Conservation (phyloP, 345 rosid genomes). For the Salix brachista region DNA sequence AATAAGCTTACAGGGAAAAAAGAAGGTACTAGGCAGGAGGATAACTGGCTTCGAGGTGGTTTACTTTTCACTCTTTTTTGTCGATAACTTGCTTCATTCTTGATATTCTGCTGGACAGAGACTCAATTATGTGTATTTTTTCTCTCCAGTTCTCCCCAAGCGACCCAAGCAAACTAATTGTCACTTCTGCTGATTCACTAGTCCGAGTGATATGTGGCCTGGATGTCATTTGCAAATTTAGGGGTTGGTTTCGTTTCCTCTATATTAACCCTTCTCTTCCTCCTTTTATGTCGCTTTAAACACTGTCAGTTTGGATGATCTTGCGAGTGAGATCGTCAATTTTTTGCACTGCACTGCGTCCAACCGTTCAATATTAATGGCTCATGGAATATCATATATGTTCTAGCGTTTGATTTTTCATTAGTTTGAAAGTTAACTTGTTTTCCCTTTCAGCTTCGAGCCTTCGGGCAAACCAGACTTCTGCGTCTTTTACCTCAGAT, state of each 20-base stretch:
- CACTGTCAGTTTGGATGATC: not conserved
- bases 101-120: slow-evolving; percentile 1
- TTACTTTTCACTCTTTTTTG: not conserved
- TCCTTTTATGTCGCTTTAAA: not conserved
- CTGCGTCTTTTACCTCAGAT: slow-evolving; percentile 64
- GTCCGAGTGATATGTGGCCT: slow-evolving; percentile 44
- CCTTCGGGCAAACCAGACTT: slow-evolving; percentile 46
- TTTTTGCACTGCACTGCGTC: not conserved
- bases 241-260: slow-evolving; percentile 36
- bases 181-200: slow-evolving; percentile 72
- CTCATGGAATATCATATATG: not conserved
- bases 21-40: slow-evolving; percentile 61
- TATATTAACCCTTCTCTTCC: not conserved
- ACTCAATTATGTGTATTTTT: slow-evolving; percentile 8
- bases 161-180: slow-evolving; percentile 58
- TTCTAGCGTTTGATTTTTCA: not conserved
- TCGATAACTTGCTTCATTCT: not conserved
- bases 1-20: slow-evolving; percentile 55
- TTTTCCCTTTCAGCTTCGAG: slow-evolving; percentile 40
- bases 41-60: slow-evolving; percentile 71
- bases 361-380: not conserved
- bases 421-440: not conserved
- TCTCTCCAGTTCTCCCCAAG: slow-evolving; percentile 50
- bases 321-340: not conserved
- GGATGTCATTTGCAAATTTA: slow-evolving; percentile 57